Percentiles rank a stretch among this genome's conserved stretches.
Evolutionary conservation across 2,329 filamentous ascomycete genomes (phyloP).

Genomic region (Alternaria incomplexa): DNA sequence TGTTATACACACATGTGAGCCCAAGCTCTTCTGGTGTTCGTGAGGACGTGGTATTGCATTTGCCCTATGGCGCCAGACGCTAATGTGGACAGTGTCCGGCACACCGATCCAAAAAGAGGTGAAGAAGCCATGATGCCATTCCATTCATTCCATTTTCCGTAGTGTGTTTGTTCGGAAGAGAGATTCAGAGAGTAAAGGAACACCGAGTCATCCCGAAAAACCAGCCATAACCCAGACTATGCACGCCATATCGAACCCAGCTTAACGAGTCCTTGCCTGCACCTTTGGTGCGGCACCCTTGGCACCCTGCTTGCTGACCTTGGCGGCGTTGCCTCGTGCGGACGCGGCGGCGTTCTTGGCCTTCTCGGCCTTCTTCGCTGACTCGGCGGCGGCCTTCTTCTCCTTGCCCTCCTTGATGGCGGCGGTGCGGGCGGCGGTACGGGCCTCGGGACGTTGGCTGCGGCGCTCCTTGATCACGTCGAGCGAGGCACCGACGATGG

Average conservation of each 20-base stretch:
- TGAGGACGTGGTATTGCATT: slow-evolving; percentile 47
- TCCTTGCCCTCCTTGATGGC: slow-evolving; percentile 99
- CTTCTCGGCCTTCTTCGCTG: slow-evolving; percentile 99
- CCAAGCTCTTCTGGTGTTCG: slow-evolving; percentile 15
- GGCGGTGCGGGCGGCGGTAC: slow-evolving; percentile 83
- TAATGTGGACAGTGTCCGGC: slow-evolving; percentile 32
- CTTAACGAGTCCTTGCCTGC: slow-evolving; percentile 84
- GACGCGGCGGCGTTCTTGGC: slow-evolving; percentile 82
- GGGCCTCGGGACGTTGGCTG: slow-evolving; percentile 91
- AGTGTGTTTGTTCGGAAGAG: slow-evolving; percentile 24
- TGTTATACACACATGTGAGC: neutral
- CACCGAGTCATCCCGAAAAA: slow-evolving; percentile 39
- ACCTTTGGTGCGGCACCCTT: slow-evolving; percentile 90
- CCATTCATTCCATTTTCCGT: slow-evolving; percentile 39
- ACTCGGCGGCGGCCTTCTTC: slow-evolving; percentile 88
- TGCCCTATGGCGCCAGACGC: slow-evolving; percentile 43
- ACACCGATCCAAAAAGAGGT: slow-evolving; percentile 35
- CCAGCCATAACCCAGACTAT: slow-evolving; percentile 34
- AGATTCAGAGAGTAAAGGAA: slow-evolving; percentile 34
- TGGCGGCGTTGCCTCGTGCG: slow-evolving; percentile 76
- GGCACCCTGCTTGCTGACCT: slow-evolving; percentile 96
- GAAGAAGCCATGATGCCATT: slow-evolving; percentile 34
- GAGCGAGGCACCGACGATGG: slow-evolving; percentile 97
- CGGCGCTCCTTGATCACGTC: slow-evolving; percentile 99
- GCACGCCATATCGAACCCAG: slow-evolving; percentile 22